Percentiles rank a stretch among this genome's conserved stretches.
phyloP scores from a whole-genome alignment of 169 alveolate genomes.

The Eimeria acervulina region DNA sequence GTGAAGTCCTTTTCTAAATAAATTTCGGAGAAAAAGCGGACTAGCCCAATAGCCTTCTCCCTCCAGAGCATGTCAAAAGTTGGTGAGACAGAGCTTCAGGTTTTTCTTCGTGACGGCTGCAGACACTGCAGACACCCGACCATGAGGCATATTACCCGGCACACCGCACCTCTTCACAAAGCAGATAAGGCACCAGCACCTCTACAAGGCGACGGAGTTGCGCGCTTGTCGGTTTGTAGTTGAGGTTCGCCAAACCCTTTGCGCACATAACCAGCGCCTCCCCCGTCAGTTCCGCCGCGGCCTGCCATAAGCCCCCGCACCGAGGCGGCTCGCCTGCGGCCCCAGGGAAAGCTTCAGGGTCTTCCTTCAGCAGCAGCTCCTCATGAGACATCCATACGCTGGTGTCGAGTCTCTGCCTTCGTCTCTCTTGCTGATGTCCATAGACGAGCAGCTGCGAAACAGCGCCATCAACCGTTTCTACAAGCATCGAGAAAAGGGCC shows the following conservation, averaged over 20 bases:
- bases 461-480: constrained; percentile 21
- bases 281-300: constrained; percentile 1
- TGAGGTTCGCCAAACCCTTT: constrained; percentile 43
- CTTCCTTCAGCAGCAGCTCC: background rate
- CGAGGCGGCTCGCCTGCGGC: background rate
- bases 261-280: constrained; percentile 73
- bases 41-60: background rate
- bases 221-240: background rate
- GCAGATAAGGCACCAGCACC: constrained; percentile 18
- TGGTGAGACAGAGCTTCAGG: background rate
- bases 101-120: background rate
- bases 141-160: background rate
- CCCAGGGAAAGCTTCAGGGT: background rate
- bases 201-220: constrained; percentile 54
- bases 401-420: background rate
- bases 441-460: background rate
- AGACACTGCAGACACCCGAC: background rate
- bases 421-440: background rate
- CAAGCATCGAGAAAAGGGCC: background rate
- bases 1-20: background rate
- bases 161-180: constrained; percentile 27
- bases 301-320: background rate
- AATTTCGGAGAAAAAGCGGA: background rate
- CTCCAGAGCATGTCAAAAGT: background rate
- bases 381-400: background rate